Conservation (phyloP, 1,284 basidiomycete genomes). For the Xerocomus amazonicus region DNA sequence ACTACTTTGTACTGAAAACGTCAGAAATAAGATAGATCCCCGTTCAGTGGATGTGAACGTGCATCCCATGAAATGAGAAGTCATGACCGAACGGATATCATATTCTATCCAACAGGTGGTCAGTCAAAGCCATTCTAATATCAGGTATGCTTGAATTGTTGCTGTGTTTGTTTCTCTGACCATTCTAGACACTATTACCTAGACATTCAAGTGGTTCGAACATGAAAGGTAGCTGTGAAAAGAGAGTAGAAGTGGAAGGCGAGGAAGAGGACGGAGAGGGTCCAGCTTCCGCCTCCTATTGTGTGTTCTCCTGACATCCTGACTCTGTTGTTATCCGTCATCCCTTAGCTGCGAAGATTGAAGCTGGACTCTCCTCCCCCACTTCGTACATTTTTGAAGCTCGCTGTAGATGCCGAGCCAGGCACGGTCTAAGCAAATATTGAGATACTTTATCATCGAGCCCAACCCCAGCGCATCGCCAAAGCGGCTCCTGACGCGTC, state of each 20-base stretch:
- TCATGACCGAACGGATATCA: slow-evolving; percentile 85
- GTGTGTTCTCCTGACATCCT: slow-evolving; percentile 11
- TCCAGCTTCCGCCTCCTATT: slow-evolving; percentile 6
- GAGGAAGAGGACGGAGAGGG: slow-evolving; percentile 29
- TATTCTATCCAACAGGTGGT: slow-evolving; percentile 70
- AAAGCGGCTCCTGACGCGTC: slow-evolving; percentile 51
- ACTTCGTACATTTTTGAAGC: slow-evolving; percentile 65
- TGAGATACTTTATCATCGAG: not conserved
- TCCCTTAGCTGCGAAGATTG: slow-evolving; percentile 37
- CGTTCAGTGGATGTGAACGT: slow-evolving; percentile 95
- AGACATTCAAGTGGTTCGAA: slow-evolving; percentile 41
- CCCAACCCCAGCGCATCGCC: slow-evolving; percentile 50
- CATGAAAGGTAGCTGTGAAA: slow-evolving; percentile 46
- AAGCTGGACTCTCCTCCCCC: slow-evolving; percentile 81
- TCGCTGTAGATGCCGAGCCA: slow-evolving; percentile 78
- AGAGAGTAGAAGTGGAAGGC: slow-evolving; percentile 27
- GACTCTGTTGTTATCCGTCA: slow-evolving; percentile 4
- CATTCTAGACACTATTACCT: slow-evolving; percentile 56
- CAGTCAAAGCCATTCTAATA: slow-evolving; percentile 67
- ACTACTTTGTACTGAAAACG: slow-evolving; percentile 3
- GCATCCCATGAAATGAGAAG: slow-evolving; percentile 96
- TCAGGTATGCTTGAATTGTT: slow-evolving; percentile 49
- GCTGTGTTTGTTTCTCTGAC: slow-evolving; percentile 1
- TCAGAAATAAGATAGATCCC: slow-evolving; percentile 80
- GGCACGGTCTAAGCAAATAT: slow-evolving; percentile 47